These are phyloP conservation scores for Chaetoceros tenuissimus DNA, from an alignment of 108 stramenopile genomes.

Conservation along the genomic window DNA sequence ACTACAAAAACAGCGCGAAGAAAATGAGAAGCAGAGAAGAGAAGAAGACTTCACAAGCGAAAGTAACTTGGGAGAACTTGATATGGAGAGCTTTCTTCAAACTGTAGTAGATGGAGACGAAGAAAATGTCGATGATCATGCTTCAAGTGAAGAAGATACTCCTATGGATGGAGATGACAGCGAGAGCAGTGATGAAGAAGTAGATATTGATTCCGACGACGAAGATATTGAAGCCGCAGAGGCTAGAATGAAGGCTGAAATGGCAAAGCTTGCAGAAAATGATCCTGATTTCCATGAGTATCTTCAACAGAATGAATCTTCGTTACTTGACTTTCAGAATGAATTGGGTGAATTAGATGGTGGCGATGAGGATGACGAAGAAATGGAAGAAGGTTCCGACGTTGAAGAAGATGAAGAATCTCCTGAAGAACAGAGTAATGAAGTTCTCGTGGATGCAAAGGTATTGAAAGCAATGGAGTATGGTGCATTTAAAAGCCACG, in stretches of 20 bases:
- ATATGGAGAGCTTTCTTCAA: slow-evolving; percentile 1
- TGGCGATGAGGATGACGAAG: slow-evolving; percentile 25
- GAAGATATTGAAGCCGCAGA: slow-evolving; percentile 71
- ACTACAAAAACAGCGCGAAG: slow-evolving; percentile 2
- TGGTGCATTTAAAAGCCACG: slow-evolving; percentile 60
- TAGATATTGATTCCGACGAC: slow-evolving; percentile 51
- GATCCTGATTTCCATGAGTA: slow-evolving; percentile 91
- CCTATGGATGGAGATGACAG: slow-evolving; percentile 8
- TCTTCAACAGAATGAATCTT: slow-evolving; percentile 73
- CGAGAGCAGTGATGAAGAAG: slow-evolving; percentile 28
- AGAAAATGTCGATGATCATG: slow-evolving; percentile 9
- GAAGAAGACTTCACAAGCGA: slow-evolving; percentile 6
- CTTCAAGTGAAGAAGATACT: slow-evolving; percentile 1
- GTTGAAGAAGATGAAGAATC: slow-evolving; percentile 10
- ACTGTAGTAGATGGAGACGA: slow-evolving; percentile 19
- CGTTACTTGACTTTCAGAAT: slow-evolving; percentile 60
- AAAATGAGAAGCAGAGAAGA: not conserved
- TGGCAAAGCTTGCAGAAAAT: slow-evolving; percentile 57
- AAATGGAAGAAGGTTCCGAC: not conserved
- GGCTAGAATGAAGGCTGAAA: slow-evolving; percentile 61
- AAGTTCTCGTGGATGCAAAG: slow-evolving; percentile 34
- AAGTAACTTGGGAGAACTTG: not conserved
- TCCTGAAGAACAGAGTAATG: slow-evolving; percentile 10
- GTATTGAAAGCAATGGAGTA: slow-evolving; percentile 43
- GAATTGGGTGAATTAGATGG: slow-evolving; percentile 30